Evolutionary conservation across 306 rosid species (phyloP).

Genomic region (Vigna mungo): DNA sequence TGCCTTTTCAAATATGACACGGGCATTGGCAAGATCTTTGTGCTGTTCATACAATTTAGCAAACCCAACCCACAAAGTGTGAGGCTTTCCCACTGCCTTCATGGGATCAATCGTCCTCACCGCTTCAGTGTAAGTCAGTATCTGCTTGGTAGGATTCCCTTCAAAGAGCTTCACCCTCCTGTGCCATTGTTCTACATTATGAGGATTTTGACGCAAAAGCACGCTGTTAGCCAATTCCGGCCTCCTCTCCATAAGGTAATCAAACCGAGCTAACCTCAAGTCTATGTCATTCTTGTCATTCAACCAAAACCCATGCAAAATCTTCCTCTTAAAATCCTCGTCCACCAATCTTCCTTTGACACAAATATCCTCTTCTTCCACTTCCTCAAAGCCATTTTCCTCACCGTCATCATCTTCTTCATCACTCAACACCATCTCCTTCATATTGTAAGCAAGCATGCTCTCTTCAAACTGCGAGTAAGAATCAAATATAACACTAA

Average conservation of each 20-base stretch:
- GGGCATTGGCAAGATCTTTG: constrained; percentile 80
- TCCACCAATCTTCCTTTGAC: constrained; percentile 49
- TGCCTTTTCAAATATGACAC: constrained; percentile 95
- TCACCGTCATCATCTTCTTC: constrained; percentile 69
- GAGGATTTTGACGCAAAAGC: constrained; percentile 90
- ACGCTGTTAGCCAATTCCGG: constrained; percentile 95
- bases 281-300: constrained; percentile 81
- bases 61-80: constrained; percentile 91
- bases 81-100: constrained; percentile 98
- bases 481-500: constrained; percentile 87
- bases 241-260: constrained; percentile 89
- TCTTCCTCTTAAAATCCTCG: constrained; percentile 71
- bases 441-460: constrained; percentile 87
- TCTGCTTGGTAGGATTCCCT: constrained; percentile 91
- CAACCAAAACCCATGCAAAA: constrained; percentile 39
- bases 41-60: constrained; percentile 85
- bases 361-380: constrained; percentile 67
- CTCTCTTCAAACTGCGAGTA: constrained; percentile 89
- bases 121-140: constrained; percentile 92
- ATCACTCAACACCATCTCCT: constrained; percentile 64
- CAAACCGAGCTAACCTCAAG: constrained; percentile 83
- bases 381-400: constrained; percentile 46
- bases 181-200: constrained; percentile 98
- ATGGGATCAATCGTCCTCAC: constrained; percentile 93
- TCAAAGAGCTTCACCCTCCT: constrained; percentile 93